phyloP scores from a whole-genome alignment of 2,329 filamentous ascomycete species.

The Pseudogymnoascus sp. region DNA sequence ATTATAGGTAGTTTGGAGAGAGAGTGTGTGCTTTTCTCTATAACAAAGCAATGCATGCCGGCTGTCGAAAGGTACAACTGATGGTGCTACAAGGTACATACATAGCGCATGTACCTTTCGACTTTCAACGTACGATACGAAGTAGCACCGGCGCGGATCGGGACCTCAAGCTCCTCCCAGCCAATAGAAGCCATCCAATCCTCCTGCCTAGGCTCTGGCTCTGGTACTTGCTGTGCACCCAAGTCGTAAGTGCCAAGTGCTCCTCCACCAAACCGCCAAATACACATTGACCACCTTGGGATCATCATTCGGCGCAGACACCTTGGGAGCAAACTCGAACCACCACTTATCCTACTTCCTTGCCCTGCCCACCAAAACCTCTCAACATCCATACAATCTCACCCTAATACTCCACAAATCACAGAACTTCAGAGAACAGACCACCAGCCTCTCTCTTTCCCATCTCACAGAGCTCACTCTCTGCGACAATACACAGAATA shows the following conservation, averaged over 20 bases:
- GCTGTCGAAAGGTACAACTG: neutral
- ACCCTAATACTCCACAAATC: conserved; percentile 4
- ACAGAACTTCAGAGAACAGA: neutral
- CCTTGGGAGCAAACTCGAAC: conserved; percentile 1
- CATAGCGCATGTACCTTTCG: neutral
- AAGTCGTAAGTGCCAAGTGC: neutral
- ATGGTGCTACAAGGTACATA: neutral
- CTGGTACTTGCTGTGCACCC: neutral
- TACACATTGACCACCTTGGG: neutral
- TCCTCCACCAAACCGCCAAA: neutral
- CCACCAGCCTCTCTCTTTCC: neutral
- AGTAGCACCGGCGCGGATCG: conserved; percentile 4
- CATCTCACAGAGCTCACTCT: neutral
- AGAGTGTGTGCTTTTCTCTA: neutral
- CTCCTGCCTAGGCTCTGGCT: neutral
- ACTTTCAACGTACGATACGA: neutral
- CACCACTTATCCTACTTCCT: neutral
- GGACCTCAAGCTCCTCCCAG: neutral
- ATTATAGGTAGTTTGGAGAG: neutral
- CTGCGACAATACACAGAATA: neutral
- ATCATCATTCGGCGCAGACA: conserved; percentile 3
- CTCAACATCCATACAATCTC: neutral
- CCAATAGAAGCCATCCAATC: neutral
- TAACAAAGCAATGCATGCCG: neutral
- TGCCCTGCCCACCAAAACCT: neutral